Conservation (phyloP, 306 rosid genomes). For the Trifolium dubium region DNA sequence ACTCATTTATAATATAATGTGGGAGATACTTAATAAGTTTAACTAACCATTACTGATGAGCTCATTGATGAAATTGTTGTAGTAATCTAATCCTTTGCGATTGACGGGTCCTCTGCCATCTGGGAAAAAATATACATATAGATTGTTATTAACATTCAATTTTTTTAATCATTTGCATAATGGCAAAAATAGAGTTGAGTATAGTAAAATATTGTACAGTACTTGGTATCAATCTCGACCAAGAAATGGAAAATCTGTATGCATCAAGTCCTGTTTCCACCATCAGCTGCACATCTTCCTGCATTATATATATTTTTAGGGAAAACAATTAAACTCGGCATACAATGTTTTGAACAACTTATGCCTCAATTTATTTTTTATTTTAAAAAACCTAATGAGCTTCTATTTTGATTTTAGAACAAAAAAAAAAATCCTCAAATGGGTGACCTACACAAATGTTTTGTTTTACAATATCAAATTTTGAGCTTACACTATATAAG, state of each 20-base stretch:
- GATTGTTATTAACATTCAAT: neutral
- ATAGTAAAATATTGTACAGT: too few species aligned
- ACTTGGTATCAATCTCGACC: conserved; percentile 83
- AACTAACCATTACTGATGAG: conserved; percentile 58
- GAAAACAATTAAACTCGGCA: too few species aligned
- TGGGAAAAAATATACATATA: conserved; percentile 13
- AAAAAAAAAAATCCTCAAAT: too few species aligned
- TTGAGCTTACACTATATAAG: too few species aligned
- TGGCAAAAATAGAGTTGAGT: neutral
- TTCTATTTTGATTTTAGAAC: too few species aligned
- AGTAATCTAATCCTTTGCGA: conserved; percentile 70
- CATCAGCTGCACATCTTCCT: conserved; percentile 88
- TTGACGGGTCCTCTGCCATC: conserved; percentile 80
- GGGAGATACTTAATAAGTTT: too few species aligned
- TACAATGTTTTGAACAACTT: too few species aligned
- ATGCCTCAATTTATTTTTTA: too few species aligned
- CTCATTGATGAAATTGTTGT: conserved; percentile 79
- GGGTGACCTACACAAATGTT: too few species aligned
- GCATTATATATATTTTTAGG: conserved; percentile 25
- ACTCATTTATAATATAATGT: too few species aligned
- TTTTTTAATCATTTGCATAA: neutral
- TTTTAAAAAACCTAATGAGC: too few species aligned
- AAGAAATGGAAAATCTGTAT: conserved; percentile 85
- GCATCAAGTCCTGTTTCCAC: conserved; percentile 75
- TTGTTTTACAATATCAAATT: too few species aligned